phyloP scores from a whole-genome alignment of 352 stramenopile species.

The Phytophthora sp. region DNA sequence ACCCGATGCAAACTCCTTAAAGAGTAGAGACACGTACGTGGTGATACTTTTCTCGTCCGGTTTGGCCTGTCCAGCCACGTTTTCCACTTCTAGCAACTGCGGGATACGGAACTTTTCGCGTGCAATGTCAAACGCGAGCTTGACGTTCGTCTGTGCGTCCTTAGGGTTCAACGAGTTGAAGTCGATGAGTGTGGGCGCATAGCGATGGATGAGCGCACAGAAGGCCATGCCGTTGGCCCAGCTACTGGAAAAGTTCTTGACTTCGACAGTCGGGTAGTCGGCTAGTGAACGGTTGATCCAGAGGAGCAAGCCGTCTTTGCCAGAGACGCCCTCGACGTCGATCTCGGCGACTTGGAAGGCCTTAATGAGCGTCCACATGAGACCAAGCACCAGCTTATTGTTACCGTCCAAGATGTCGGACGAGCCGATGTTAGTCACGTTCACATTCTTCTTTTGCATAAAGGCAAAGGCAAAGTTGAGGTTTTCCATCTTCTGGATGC shows the following conservation, averaged over 20 bases:
- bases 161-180: slow-evolving; percentile 75
- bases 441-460: slow-evolving; percentile 89
- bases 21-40: slow-evolving; percentile 91
- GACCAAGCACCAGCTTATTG: slow-evolving; percentile 90
- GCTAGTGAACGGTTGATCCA: slow-evolving; percentile 89
- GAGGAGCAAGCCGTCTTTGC: slow-evolving; percentile 90
- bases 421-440: slow-evolving; percentile 92
- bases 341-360: slow-evolving; percentile 89
- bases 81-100: slow-evolving; percentile 86
- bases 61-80: slow-evolving; percentile 84
- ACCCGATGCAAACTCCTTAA: slow-evolving; percentile 91
- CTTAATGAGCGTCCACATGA: slow-evolving; percentile 95
- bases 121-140: slow-evolving; percentile 86
- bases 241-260: slow-evolving; percentile 90
- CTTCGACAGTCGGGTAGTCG: slow-evolving; percentile 84
- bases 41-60: slow-evolving; percentile 93
- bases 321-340: slow-evolving; percentile 89
- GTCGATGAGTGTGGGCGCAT: slow-evolving; percentile 87
- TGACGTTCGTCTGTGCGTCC: slow-evolving; percentile 76
- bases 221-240: slow-evolving; percentile 92
- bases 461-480: slow-evolving; percentile 92
- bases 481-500: slow-evolving; percentile 95
- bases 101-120: slow-evolving; percentile 89
- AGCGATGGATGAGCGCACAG: slow-evolving; percentile 91
- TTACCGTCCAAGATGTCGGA: slow-evolving; percentile 93